These are phyloP conservation scores for Neoboletus subvelutipes DNA, from an alignment of 768 basidiomycete genomes.

Conservation along the genomic window DNA sequence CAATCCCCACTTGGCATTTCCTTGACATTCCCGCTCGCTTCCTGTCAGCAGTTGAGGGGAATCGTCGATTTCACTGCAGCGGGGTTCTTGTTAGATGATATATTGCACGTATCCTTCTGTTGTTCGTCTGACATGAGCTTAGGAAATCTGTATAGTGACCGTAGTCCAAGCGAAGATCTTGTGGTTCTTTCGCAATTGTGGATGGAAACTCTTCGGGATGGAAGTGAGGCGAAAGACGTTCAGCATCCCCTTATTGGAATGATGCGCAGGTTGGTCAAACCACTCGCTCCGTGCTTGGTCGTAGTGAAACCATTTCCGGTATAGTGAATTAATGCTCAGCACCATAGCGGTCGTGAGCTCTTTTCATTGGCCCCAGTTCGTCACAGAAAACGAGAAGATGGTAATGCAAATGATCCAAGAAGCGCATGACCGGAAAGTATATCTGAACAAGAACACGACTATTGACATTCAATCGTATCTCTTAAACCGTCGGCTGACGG, in stretches of 20 bases:
- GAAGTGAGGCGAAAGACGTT: too few relatives aligned
- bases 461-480: constrained; percentile 12
- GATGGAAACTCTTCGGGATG: background rate
- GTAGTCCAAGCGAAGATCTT: background rate
- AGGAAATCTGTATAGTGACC: background rate
- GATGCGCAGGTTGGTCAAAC: constrained; percentile 12
- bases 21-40: background rate
- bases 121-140: background rate
- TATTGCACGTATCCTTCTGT: background rate
- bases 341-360: constrained; percentile 8
- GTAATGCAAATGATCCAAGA: constrained; percentile 7
- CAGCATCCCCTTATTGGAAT: background rate
- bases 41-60: background rate
- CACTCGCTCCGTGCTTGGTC: background rate
- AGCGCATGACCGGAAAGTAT: constrained; percentile 6
- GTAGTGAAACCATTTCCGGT: background rate
- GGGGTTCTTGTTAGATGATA: background rate
- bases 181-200: background rate
- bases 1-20: background rate
- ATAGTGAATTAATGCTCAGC: constrained; percentile 4
- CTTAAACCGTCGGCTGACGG: constrained; percentile 8
- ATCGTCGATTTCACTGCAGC: background rate
- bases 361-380: constrained; percentile 13
- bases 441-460: background rate
- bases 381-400: background rate